Evolutionary conservation across 2,329 filamentous ascomycete genomes (phyloP).

Genomic region (Aphanoascus verrucosus): DNA sequence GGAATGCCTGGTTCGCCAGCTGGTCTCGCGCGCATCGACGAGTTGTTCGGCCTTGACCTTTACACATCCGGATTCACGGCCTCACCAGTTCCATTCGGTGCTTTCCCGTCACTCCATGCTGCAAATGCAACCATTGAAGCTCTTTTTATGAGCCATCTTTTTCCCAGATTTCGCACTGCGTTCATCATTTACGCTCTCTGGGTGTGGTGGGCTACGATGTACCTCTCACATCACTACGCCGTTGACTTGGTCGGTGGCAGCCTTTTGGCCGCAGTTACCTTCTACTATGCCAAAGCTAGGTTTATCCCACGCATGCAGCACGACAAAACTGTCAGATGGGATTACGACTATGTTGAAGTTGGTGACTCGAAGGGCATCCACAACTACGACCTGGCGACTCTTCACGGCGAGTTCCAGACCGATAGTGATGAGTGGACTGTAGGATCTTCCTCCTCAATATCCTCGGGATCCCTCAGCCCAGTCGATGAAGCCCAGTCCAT

Average conservation of each 20-base stretch:
- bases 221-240: constrained; percentile 92
- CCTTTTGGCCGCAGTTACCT: constrained; percentile 64
- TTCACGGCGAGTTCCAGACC: constrained; percentile 47
- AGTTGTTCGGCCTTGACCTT: constrained; percentile 79
- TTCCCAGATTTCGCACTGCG: constrained; percentile 67
- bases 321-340: constrained; percentile 83
- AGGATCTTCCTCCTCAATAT: constrained; percentile 68
- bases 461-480: constrained; percentile 53
- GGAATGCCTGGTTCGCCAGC: constrained; percentile 82
- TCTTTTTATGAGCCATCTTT: constrained; percentile 85
- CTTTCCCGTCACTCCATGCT: constrained; percentile 87
- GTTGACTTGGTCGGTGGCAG: constrained; percentile 84
- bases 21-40: constrained; percentile 77
- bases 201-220: constrained; percentile 99
- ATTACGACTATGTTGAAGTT: constrained; percentile 85
- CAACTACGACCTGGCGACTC: constrained; percentile 46
- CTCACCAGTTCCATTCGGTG: constrained; percentile 84
- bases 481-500: constrained; percentile 46
- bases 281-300: constrained; percentile 68
- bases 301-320: constrained; percentile 73
- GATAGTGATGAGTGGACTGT: constrained; percentile 86
- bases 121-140: constrained; percentile 81
- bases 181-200: constrained; percentile 79
- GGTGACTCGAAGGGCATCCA: constrained; percentile 52
- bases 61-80: constrained; percentile 89